Evolutionary conservation across 257 asterid species (phyloP), one percentile per base, ranked within the genome.

Genomic region (Solanum raphanifolium): DNA sequence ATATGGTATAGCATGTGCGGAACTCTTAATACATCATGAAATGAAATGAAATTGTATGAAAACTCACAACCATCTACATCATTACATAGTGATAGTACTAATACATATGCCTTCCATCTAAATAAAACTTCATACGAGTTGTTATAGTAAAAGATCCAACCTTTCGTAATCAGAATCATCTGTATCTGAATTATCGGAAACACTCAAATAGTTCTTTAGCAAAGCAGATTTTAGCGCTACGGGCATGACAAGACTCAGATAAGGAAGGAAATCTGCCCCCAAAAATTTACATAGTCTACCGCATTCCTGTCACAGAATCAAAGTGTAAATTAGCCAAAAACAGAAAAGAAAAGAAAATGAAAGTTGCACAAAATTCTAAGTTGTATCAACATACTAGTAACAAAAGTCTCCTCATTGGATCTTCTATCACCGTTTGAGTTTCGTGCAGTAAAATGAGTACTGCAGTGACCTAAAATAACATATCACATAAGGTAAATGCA

Each of bases 91-190:
- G 62, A 52, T 52, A 52, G 23, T 52, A 85, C 31, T 36, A 76
- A 38, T 76, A 38, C 58, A 38, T 13, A 3, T 23, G 69, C 13
- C 29, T 4, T 60, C 69, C 27, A 60, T 39, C 7, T 39, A 39
- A 38, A 18, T 75, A 52, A n/a, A 78, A 13, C 16, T n/a, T 25
- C 13, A 3, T 4, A 41, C 12, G 25, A 41, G 62, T 13, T 25
- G 35, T 7, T 25, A 25, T 25, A 4, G 25, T 60, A 9, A 58
- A 66, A 66, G 36, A 29, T 11, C 18, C 38, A 35, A 85, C 82
- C 76, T 85, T 66, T 38, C 66, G 66, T 25, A 83, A n/a, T 86
- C 75, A 71, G 83, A 39, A 86, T 86, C 85, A 75, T 52, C 84
- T 86, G 88, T 29, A 31, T 84, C 87, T 27, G 58, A 52, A 71